Evolutionary conservation across 1,139 yeast genomes (phyloP).

Genomic region (Hyphopichia wangnamkhiaoensis): DNA sequence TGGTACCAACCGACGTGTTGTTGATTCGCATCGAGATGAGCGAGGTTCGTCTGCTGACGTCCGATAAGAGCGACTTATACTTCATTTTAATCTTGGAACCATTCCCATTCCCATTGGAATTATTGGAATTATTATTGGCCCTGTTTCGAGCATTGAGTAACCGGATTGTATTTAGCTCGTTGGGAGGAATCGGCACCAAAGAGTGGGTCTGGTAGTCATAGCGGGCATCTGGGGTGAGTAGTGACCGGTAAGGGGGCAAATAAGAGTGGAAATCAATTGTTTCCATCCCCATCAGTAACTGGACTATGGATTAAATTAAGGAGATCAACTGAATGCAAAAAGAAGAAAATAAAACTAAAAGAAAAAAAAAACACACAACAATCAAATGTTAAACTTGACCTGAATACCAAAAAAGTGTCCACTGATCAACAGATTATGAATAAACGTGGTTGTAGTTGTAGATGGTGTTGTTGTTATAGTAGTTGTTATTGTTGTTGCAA

Average conservation of each 20-base stretch:
- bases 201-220: constrained; percentile 47
- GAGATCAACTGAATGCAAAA: too few relatives aligned
- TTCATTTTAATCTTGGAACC: constrained; percentile 35
- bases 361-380: too few relatives aligned
- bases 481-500: too few relatives aligned
- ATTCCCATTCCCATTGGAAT: background rate
- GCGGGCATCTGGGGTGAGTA: constrained; percentile 41
- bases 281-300: background rate
- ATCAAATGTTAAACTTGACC: too few relatives aligned
- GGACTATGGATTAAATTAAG: too few relatives aligned
- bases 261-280: constrained; percentile 32
- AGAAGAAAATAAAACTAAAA: too few relatives aligned
- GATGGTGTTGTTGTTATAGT: too few relatives aligned
- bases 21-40: constrained; percentile 22
- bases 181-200: constrained; percentile 38
- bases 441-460: too few relatives aligned
- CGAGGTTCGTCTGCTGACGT: constrained; percentile 35
- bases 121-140: background rate
- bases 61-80: constrained; percentile 43
- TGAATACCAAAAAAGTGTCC: too few relatives aligned
- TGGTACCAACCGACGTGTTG: constrained; percentile 10
- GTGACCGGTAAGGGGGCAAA: constrained; percentile 48
- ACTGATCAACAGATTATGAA: too few relatives aligned
- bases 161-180: constrained; percentile 24
- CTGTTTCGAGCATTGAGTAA: constrained; percentile 6